A percentile compares a stretch with the other conserved stretches of the same genome.
Conservation (phyloP, 805 yeast genomes). For the Metschnikowia henanensis region DNA sequence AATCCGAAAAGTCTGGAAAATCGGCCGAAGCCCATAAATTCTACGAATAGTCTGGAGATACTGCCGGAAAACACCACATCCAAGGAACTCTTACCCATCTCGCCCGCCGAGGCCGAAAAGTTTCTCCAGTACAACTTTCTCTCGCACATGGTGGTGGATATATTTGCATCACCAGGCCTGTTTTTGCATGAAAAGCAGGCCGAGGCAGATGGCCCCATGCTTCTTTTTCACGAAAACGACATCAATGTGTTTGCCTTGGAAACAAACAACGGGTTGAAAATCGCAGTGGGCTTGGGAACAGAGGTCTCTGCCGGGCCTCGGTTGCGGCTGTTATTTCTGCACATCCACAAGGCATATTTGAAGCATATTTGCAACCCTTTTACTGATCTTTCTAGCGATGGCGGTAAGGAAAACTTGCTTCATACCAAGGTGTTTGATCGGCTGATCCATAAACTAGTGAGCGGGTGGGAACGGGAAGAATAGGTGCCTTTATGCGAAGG, state of each 20-base stretch:
- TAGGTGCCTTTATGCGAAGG: neutral
- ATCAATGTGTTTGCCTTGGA: conserved; percentile 68
- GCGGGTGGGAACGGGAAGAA: conserved; percentile 19
- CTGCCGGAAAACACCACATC: neutral
- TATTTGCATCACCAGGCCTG: conserved; percentile 55
- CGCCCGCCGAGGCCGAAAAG: conserved; percentile 34
- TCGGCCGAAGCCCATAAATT: too few relatives aligned
- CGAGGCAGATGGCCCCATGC: conserved; percentile 28
- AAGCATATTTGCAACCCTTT: conserved; percentile 65
- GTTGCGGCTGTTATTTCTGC: conserved; percentile 27
- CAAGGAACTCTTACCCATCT: neutral
- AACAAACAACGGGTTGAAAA: conserved; percentile 65
- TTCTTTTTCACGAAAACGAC: conserved; percentile 67
- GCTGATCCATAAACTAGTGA: conserved; percentile 27
- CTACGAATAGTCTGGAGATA: too few relatives aligned
- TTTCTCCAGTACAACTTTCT: conserved; percentile 64
- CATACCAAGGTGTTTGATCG: conserved; percentile 33
- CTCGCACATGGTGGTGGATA: conserved; percentile 75
- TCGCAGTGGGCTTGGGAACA: conserved; percentile 51
- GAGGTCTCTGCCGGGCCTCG: conserved; percentile 10
- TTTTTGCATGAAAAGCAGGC: conserved; percentile 40
- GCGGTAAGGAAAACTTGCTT: conserved; percentile 24
- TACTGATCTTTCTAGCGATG: conserved; percentile 25
- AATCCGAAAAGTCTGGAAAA: too few relatives aligned
- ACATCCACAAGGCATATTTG: conserved; percentile 55